A percentile compares a stretch with the other conserved stretches of the same genome.
phyloP scores from a whole-genome alignment of 225 moss, liverwort and hornwort species.

The Sphagnum contortum region DNA sequence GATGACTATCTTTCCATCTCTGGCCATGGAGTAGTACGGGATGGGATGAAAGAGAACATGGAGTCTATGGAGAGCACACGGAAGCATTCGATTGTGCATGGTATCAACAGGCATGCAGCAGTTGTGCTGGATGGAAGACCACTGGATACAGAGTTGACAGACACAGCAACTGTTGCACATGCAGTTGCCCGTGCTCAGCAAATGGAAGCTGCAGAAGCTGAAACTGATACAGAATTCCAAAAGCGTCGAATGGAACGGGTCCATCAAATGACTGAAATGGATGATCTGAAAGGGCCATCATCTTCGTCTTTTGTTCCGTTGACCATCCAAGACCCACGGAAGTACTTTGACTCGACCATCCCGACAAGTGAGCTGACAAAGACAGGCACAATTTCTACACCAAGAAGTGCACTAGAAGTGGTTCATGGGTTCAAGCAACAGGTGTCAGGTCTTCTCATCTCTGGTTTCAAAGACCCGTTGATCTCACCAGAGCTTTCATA shows the following conservation, averaged over 20 bases:
- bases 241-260: conserved; percentile 64
- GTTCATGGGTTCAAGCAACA: conserved; percentile 54
- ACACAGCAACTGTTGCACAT: conserved; percentile 74
- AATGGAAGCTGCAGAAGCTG: conserved; percentile 28
- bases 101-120: conserved; percentile 91
- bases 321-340: conserved; percentile 84
- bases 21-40: conserved; percentile 79
- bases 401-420: conserved; percentile 35
- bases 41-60: conserved; percentile 71
- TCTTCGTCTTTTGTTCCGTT: conserved; percentile 61
- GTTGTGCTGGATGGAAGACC: conserved; percentile 87
- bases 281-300: conserved; percentile 74
- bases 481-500: conserved; percentile 54
- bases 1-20: conserved; percentile 85
- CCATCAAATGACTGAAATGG: conserved; percentile 75
- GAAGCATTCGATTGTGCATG: conserved; percentile 78
- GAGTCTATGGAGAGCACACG: conserved; percentile 39
- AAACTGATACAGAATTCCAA: conserved; percentile 37
- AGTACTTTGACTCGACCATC: conserved; percentile 68
- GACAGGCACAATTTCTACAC: conserved; percentile 5
- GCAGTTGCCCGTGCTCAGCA: conserved; percentile 66
- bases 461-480: conserved; percentile 18
- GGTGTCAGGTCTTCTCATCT: conserved; percentile 28
- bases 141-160: conserved; percentile 45
- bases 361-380: conserved; percentile 13